Percentiles rank a stretch among this genome's conserved stretches.
Evolutionary conservation across 257 asterid species (phyloP).

Genomic region (Craterostigma plantagineum): DNA sequence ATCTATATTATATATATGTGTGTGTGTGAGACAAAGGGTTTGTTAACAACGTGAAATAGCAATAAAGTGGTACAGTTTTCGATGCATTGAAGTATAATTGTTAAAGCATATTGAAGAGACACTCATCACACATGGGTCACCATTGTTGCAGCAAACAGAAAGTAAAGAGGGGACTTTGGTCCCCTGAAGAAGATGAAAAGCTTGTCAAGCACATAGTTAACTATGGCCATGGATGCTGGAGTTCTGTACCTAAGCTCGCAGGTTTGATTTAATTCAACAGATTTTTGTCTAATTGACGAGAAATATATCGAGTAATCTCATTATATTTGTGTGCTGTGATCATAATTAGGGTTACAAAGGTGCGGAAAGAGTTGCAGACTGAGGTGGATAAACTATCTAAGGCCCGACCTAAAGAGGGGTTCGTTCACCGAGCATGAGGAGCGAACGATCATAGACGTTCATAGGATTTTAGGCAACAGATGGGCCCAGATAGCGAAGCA

Average conservation of each 20-base stretch:
- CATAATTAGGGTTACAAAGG: slow-evolving; percentile 51
- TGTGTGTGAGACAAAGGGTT: too few relatives aligned
- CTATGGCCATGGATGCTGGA: slow-evolving; percentile 95
- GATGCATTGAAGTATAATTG: too few relatives aligned
- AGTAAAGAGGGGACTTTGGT: slow-evolving; percentile 90
- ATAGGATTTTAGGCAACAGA: slow-evolving; percentile 66
- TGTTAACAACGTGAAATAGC: too few relatives aligned
- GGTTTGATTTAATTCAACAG: slow-evolving; percentile 12
- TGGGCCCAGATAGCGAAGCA: slow-evolving; percentile 99
- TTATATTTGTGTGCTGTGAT: not conserved
- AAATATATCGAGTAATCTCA: too few relatives aligned
- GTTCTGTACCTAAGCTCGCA: slow-evolving; percentile 75
- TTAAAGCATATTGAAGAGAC: too few relatives aligned
- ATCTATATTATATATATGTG: too few relatives aligned
- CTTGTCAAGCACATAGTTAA: slow-evolving; percentile 43
- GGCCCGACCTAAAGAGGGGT: slow-evolving; percentile 91
- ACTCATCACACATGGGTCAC: slow-evolving; percentile 51
- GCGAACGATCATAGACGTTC: slow-evolving; percentile 62
- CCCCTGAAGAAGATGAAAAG: slow-evolving; percentile 90
- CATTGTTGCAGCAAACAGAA: slow-evolving; percentile 93
- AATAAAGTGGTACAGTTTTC: too few relatives aligned
- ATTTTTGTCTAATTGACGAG: too few relatives aligned
- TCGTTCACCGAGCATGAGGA: slow-evolving; percentile 75
- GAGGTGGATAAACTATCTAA: slow-evolving; percentile 79
- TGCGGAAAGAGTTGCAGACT: slow-evolving; percentile 92